Conservation (phyloP, 192 early-diverging fungal species). For the Coemansia sp. region DNA sequence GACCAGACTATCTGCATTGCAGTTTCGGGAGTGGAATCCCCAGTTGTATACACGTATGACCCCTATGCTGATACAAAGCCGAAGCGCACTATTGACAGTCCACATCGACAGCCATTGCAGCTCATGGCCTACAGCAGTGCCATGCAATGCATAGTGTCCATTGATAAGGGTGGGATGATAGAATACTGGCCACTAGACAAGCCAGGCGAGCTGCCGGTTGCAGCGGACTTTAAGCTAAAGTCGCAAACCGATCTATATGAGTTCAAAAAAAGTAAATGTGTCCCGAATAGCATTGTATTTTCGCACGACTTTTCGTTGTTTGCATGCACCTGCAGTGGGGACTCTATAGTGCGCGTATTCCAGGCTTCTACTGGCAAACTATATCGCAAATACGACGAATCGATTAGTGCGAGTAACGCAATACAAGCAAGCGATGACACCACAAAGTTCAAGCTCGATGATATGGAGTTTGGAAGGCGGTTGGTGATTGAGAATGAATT, state of each 20-base stretch:
- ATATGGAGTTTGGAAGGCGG: conserved; percentile 97
- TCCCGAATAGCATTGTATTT: conserved; percentile 77
- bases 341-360: conserved; percentile 86
- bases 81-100: conserved; percentile 59
- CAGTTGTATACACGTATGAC: conserved; percentile 80
- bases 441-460: conserved; percentile 77
- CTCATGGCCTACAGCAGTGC: conserved; percentile 80
- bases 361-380: conserved; percentile 81
- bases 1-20: conserved; percentile 83
- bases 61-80: conserved; percentile 67
- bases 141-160: conserved; percentile 76
- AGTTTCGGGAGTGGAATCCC: conserved; percentile 71
- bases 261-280: conserved; percentile 84
- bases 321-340: conserved; percentile 81
- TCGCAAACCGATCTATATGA: conserved; percentile 95
- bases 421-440: conserved; percentile 49
- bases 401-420: conserved; percentile 64
- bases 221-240: conserved; percentile 78
- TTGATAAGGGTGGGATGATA: conserved; percentile 84
- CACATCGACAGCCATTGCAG: conserved; percentile 73
- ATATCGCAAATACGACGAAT: conserved; percentile 89
- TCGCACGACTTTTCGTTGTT: conserved; percentile 81
- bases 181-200: conserved; percentile 91
- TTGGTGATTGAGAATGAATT: conserved; percentile 87
- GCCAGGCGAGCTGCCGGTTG: conserved; percentile 61